Percentiles rank a stretch among this genome's conserved stretches.
These are phyloP conservation scores for Nemania sp. DNA, from an alignment of 2,329 filamentous ascomycete genomes.

Conservation along the genomic window DNA sequence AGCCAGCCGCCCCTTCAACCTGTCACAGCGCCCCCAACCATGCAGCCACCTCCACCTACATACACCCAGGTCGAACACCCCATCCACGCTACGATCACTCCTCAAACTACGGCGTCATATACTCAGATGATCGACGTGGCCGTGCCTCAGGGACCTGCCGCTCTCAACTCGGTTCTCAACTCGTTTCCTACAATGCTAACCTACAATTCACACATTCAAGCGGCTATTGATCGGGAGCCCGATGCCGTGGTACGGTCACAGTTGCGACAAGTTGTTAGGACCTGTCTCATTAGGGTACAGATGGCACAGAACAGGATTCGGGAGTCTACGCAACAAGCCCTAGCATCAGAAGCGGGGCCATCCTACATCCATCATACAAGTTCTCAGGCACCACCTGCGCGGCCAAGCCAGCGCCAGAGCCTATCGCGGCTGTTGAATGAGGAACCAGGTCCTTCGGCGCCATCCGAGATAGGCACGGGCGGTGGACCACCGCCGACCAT, in stretches of 20 bases:
- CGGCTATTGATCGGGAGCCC: constrained; percentile 55
- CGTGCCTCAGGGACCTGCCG: constrained; percentile 54
- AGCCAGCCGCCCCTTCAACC: constrained; percentile 31
- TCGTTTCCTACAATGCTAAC: constrained; percentile 55
- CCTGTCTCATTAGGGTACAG: constrained; percentile 52
- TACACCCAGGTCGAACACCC: constrained; percentile 41
- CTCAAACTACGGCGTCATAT: constrained; percentile 49
- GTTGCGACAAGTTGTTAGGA: constrained; percentile 54
- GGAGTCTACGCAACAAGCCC: constrained; percentile 37
- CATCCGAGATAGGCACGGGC: background rate
- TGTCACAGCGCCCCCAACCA: constrained; percentile 34
- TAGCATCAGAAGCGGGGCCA: constrained; percentile 12
- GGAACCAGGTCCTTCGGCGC: constrained; percentile 11
- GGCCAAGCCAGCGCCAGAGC: constrained; percentile 21
- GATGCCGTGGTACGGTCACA: constrained; percentile 54
- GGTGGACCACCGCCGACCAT: constrained; percentile 17
- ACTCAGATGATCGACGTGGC: constrained; percentile 57
- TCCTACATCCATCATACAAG: constrained; percentile 4
- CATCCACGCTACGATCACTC: constrained; percentile 40
- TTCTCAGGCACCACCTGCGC: constrained; percentile 9
- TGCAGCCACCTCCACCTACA: constrained; percentile 34
- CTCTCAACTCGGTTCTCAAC: constrained; percentile 51
- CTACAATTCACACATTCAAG: constrained; percentile 54
- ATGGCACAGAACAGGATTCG: constrained; percentile 47
- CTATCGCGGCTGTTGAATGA: constrained; percentile 23